phyloP scores from a whole-genome alignment of 73 alveolate genomes.

The Blepharisma stoltei region DNA sequence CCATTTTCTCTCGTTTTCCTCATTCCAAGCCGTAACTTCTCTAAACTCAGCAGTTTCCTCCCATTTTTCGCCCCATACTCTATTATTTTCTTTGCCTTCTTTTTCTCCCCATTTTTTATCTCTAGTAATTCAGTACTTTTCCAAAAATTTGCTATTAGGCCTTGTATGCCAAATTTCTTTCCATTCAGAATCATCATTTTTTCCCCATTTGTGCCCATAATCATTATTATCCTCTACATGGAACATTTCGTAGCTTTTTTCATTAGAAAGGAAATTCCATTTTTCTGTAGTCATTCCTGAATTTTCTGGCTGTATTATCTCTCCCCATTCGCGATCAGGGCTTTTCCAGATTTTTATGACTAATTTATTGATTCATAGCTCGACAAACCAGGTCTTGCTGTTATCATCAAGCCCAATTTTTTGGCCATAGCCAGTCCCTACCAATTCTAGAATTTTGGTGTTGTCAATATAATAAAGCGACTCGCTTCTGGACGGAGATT shows the following conservation, averaged over 20 bases:
- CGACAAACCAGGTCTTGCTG: constrained; percentile 18
- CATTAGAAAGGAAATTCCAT: constrained; percentile 11
- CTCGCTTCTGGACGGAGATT: not conserved
- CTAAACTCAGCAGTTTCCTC: not conserved
- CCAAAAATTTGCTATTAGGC: constrained; percentile 11
- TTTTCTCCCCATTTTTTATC: constrained; percentile 29
- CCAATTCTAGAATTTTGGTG: constrained; percentile 7
- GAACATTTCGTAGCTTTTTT: not conserved
- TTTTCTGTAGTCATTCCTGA: not conserved
- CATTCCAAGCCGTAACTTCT: not conserved
- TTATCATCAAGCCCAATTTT: not conserved
- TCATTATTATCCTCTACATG: not conserved
- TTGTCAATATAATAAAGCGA: not conserved
- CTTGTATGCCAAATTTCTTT: constrained; percentile 23
- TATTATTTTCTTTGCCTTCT: not conserved
- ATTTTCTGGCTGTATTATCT: not conserved
- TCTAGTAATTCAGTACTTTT: not conserved
- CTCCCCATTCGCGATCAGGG: constrained; percentile 14
- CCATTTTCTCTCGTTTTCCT: constrained; percentile 17
- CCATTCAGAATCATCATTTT: constrained; percentile 9
- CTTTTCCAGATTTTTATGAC: constrained; percentile 6
- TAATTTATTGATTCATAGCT: not conserved
- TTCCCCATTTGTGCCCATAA: constrained; percentile 1
- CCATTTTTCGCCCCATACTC: not conserved
- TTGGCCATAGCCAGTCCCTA: not conserved